A percentile compares a stretch with the other conserved stretches of the same genome.
These are phyloP conservation scores for Chloroidium sp. DNA, from an alignment of 163 green algal species.

Conservation along the genomic window DNA sequence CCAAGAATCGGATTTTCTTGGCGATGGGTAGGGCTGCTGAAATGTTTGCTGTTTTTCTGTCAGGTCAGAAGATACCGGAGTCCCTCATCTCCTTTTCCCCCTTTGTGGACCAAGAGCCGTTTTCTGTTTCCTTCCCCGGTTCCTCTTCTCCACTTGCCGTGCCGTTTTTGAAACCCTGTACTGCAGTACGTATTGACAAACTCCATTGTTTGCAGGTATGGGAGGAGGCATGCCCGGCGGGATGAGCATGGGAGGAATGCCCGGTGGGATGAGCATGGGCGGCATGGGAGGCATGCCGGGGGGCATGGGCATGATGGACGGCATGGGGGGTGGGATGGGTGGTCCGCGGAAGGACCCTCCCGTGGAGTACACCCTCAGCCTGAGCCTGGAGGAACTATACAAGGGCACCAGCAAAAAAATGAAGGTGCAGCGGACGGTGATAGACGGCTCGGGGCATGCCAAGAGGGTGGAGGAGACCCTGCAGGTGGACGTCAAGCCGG, in stretches of 20 bases:
- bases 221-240: too few species aligned
- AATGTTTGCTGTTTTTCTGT: too few species aligned
- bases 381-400: constrained; percentile 69
- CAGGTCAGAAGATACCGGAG: too few species aligned
- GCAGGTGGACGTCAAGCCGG: constrained; percentile 68
- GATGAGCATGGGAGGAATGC: constrained; percentile 21
- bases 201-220: too few species aligned
- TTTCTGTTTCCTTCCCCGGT: too few species aligned
- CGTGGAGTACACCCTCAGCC: constrained; percentile 24
- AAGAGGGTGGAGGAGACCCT: constrained; percentile 65
- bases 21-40: too few species aligned
- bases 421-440: constrained; percentile 57
- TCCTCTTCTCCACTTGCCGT: too few species aligned
- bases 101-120: too few species aligned
- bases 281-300: constrained; percentile 11
- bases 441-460: constrained; percentile 43
- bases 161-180: too few species aligned
- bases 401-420: constrained; percentile 56
- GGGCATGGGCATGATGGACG: constrained; percentile 28
- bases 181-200: too few species aligned
- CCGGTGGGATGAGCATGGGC: constrained; percentile 30
- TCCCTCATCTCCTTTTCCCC: too few species aligned
- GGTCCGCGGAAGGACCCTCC: constrained; percentile 9
- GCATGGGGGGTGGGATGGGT: constrained; percentile 8
- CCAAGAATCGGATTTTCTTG: too few species aligned